Evolutionary conservation across 305 asterid genomes (phyloP).

Genomic region (Fraxinus dipetala): DNA sequence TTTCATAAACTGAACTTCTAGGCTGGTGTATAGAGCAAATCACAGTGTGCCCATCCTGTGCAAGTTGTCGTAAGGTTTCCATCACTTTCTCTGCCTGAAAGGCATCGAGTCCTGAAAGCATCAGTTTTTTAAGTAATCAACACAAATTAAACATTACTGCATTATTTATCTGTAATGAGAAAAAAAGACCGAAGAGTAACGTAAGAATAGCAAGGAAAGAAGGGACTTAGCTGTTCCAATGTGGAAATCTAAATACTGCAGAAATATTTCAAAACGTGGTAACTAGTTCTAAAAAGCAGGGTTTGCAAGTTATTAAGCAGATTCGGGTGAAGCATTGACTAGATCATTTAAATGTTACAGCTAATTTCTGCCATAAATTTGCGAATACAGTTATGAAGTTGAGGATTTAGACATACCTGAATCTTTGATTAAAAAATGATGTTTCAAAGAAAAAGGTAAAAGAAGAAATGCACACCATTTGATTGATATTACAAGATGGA

Average conservation of each 20-base stretch:
- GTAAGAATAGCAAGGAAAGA: constrained; percentile 17
- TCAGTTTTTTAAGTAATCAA: constrained; percentile 20
- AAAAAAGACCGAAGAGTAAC: background rate
- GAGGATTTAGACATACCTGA: background rate
- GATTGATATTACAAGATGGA: background rate
- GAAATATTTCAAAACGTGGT: background rate
- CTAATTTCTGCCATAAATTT: background rate
- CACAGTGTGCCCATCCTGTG: constrained; percentile 95
- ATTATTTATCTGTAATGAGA: constrained; percentile 3
- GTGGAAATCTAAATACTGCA: constrained; percentile 6
- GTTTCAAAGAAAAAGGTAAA: background rate
- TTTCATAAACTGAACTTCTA: constrained; percentile 88
- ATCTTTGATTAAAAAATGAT: background rate
- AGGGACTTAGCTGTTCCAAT: constrained; percentile 3
- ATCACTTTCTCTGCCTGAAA: constrained; percentile 99
- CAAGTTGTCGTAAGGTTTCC: constrained; percentile 87
- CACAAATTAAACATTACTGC: constrained; percentile 8
- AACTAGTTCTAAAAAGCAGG: background rate
- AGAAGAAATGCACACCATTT: background rate
- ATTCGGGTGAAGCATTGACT: background rate
- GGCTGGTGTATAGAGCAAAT: constrained; percentile 99
- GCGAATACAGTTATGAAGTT: background rate
- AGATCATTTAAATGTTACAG: background rate
- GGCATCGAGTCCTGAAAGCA: constrained; percentile 94
- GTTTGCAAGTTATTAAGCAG: background rate